Base-by-base conservation (phyloP, 805 yeast genomes). In the Kodamaea kaohsiungensis region DNA sequence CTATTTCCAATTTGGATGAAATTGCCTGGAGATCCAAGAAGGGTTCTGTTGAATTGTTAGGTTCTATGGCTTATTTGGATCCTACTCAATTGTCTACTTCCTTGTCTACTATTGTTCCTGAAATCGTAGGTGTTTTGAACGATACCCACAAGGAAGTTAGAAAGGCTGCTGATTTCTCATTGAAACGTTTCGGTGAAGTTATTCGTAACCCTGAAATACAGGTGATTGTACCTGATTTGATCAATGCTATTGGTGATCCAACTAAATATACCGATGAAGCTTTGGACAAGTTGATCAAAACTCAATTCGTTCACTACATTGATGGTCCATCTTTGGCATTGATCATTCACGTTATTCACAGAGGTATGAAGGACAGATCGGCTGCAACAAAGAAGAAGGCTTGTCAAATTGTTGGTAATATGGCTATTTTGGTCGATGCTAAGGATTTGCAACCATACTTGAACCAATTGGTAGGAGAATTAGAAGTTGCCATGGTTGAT, bases 241-340 rank as follows among this genome's bases (percentile, higher is more conserved):
- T 95, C 62, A 84, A 88, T 57, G 99, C 99, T 22, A 93, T 95
- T 68, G 96, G 98, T 53, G 97, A 95, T 66, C 98, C 99, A 38
- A 88, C 98, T 0, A 89, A 84, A 61, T 75, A 88, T 72, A 95
- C 98, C 1, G 97, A 90, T 56, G 84, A 74, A 10, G 98, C 98
- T 0, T 75, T 95, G 54, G 96, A 91, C 63, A 85, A 89, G 13
- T 80, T 95, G 63, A 85, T 93, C 61, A 84, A 84, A 62, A 95
- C 99, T 0, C 96, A 93, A 61, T 95, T 95, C 64, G 97, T 92
- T 46, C 99, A 95, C 71, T 95, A 93, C 70, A 93, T 95, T 60
- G 99, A 95, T 73, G 97, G 98, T 17, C 98, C 99, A 2, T 93
- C 98, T 1, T 78, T 95, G 64, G 99, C 99, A 0, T 80, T 95